Evolutionary conservation across 768 basidiomycete species (phyloP).

Genomic region (Termitomyces sp.): DNA sequence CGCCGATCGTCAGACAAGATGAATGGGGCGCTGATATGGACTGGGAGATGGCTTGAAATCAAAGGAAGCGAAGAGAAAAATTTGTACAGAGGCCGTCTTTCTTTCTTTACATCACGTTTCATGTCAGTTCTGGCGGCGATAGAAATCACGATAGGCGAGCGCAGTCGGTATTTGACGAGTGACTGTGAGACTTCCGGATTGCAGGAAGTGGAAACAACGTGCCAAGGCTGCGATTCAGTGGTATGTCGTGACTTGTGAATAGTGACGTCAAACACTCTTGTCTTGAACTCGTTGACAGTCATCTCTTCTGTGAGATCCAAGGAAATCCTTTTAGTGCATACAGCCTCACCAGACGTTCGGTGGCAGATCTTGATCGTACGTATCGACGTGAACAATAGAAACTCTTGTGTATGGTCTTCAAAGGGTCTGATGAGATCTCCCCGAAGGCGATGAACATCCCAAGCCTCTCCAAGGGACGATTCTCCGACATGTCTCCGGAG

Average conservation of each 20-base stretch:
- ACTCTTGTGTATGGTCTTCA: conserved; percentile 24
- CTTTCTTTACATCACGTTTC: conserved; percentile 5
- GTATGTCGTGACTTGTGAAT: not conserved
- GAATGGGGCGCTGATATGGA: conserved; percentile 43
- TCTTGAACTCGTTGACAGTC: not conserved
- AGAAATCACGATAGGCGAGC: conserved; percentile 20
- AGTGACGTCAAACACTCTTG: not conserved
- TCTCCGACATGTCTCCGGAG: conserved; percentile 20
- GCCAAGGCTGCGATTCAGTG: conserved; percentile 3
- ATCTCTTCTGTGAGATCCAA: not conserved
- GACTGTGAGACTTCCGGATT: conserved; percentile 2
- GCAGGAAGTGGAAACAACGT: conserved; percentile 2
- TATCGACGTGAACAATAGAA: conserved; percentile 37
- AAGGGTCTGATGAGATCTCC: conserved; percentile 28
- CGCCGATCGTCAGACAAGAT: conserved; percentile 41
- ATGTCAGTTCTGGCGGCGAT: conserved; percentile 26
- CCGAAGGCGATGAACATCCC: conserved; percentile 17
- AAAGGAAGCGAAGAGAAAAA: conserved; percentile 43
- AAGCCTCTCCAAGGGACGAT: conserved; percentile 16
- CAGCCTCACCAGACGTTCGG: conserved; percentile 12
- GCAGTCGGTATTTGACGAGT: conserved; percentile 17
- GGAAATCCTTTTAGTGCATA: not conserved
- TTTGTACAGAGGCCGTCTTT: conserved; percentile 9
- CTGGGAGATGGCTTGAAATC: conserved; percentile 32
- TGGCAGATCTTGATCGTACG: conserved; percentile 19